Conservation (phyloP, 495 filamentous ascomycete species). For the Annulohypoxylon moriforme region DNA sequence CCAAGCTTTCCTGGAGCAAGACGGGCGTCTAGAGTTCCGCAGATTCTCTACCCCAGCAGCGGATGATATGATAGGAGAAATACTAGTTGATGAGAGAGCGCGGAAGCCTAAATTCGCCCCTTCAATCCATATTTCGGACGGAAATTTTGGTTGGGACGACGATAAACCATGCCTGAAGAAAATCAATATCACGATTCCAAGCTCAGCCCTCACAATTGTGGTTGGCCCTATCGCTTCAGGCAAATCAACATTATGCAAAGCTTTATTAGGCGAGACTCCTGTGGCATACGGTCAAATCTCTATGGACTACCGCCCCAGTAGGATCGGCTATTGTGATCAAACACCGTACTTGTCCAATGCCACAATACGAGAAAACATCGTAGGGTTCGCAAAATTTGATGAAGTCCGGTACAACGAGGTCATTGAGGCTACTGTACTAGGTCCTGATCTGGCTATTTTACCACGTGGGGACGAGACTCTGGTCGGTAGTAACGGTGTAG, state of each 20-base stretch:
- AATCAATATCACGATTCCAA: conserved; percentile 52
- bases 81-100: neutral
- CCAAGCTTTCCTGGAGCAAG: conserved; percentile 53
- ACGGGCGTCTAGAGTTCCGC: conserved; percentile 43
- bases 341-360: conserved; percentile 67
- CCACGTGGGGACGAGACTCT: conserved; percentile 68
- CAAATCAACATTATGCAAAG: conserved; percentile 62
- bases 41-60: no score
- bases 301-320: neutral
- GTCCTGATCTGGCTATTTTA: conserved; percentile 63
- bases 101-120: neutral
- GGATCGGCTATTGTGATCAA: conserved; percentile 46
- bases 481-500: conserved; percentile 71
- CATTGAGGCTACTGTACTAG: conserved; percentile 68
- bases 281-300: conserved; percentile 37
- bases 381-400: conserved; percentile 62
- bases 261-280: conserved; percentile 61
- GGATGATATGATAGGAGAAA: no score
- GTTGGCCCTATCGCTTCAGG: conserved; percentile 62
- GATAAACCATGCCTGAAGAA: conserved; percentile 49
- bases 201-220: conserved; percentile 51
- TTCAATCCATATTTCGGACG: conserved; percentile 41
- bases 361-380: conserved; percentile 68
- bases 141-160: conserved; percentile 56
- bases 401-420: conserved; percentile 69